Conservation (phyloP, 2,329 filamentous ascomycete genomes). For the Aspergillus sp. region DNA sequence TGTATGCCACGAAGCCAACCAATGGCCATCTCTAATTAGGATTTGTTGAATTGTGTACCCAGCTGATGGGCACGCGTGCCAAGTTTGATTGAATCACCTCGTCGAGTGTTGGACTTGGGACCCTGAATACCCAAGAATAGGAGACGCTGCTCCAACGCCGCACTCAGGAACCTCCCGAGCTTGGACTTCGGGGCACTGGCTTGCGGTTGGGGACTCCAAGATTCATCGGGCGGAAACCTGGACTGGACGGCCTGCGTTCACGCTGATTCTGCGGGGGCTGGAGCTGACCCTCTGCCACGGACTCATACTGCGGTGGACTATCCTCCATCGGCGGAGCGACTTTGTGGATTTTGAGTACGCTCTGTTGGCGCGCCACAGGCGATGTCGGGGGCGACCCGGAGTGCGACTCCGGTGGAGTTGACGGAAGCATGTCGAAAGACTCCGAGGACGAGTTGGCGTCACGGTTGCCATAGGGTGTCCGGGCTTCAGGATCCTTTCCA, state of each 20-base stretch:
- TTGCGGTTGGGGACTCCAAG: slow-evolving; percentile 39
- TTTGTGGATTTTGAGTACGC: slow-evolving; percentile 31
- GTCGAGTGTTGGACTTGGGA: too few species aligned
- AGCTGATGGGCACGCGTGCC: too few species aligned
- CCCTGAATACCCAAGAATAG: too few species aligned
- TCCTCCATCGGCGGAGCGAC: slow-evolving; percentile 25
- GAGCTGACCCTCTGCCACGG: slow-evolving; percentile 20
- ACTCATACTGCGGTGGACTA: slow-evolving; percentile 31
- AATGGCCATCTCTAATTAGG: too few species aligned
- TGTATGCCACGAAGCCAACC: too few species aligned
- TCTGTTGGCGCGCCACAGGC: slow-evolving; percentile 30
- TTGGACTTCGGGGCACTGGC: slow-evolving; percentile 34
- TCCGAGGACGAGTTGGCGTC: slow-evolving; percentile 33
- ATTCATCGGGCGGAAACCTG: slow-evolving; percentile 30
- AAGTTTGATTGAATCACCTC: too few species aligned
- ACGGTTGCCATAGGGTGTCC: slow-evolving; percentile 19
- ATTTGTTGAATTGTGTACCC: too few species aligned
- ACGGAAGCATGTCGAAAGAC: slow-evolving; percentile 41
- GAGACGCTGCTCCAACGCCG: too few species aligned
- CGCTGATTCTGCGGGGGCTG: slow-evolving; percentile 11
- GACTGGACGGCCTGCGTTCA: slow-evolving; percentile 22
- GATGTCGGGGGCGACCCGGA: slow-evolving; percentile 33
- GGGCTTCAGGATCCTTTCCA: slow-evolving; percentile 28
- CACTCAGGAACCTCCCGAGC: not conserved
- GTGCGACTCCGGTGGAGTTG: slow-evolving; percentile 34